A percentile compares a stretch with the other conserved stretches of the same genome.
These are phyloP conservation scores for Nephelium lappaceum DNA, from an alignment of 345 rosid species.

Conservation along the genomic window DNA sequence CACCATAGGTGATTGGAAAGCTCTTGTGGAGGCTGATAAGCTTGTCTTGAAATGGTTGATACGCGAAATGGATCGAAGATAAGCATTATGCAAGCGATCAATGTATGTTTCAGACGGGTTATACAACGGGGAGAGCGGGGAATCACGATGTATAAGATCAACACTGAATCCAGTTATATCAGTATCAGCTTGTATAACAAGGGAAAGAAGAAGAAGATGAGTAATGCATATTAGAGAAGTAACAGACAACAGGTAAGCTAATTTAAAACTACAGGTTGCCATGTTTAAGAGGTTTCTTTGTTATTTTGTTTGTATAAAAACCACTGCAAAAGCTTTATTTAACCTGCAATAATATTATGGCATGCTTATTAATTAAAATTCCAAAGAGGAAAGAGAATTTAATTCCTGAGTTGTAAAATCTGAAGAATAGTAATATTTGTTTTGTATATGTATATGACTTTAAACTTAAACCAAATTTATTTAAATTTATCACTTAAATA, in stretches of 20 bases:
- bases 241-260: neutral
- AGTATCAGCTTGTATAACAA: neutral
- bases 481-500: too few species aligned
- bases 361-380: too few species aligned
- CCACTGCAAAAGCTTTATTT: too few species aligned
- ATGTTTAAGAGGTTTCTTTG: neutral
- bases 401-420: too few species aligned
- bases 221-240: neutral
- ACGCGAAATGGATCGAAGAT: constrained; percentile 55
- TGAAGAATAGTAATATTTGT: too few species aligned
- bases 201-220: neutral
- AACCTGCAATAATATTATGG: too few species aligned
- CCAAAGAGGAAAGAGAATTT: too few species aligned
- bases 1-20: constrained; percentile 38
- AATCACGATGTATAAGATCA: constrained; percentile 59
- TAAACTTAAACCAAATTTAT: too few species aligned
- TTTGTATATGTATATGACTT: too few species aligned
- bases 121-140: constrained; percentile 45
- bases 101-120: too few species aligned
- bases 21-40: neutral
- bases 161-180: constrained; percentile 26
- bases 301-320: too few species aligned
- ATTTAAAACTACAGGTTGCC: neutral
- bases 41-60: constrained; percentile 24
- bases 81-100: constrained; percentile 43